Percentiles rank a stretch among this genome's conserved stretches.
These are phyloP conservation scores for Euptelea pleiosperma DNA, from an alignment of 164 flowering plant genomes.

Conservation along the genomic window DNA sequence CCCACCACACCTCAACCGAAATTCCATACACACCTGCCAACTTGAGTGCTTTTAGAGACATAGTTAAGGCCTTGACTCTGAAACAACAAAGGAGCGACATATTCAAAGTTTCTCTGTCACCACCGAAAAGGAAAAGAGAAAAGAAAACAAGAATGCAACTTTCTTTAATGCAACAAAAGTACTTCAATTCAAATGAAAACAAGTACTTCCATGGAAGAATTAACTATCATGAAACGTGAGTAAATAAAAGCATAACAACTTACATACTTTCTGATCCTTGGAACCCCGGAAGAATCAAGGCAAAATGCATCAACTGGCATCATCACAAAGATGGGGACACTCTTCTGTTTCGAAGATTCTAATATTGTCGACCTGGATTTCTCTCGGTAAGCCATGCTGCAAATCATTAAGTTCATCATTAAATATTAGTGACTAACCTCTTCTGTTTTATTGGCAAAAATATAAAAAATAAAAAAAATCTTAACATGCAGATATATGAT, in stretches of 20 bases:
- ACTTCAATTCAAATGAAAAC: no score
- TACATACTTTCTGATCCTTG: constrained; percentile 39
- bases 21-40: constrained; percentile 67
- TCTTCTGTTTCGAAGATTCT: constrained; percentile 36
- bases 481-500: neutral
- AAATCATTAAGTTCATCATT: constrained; percentile 4
- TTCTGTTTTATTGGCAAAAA: neutral
- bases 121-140: neutral
- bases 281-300: constrained; percentile 41
- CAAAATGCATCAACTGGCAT: constrained; percentile 48
- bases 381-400: constrained; percentile 50
- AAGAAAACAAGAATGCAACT: neutral
- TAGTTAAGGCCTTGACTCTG: constrained; percentile 46
- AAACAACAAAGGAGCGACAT: constrained; percentile 13
- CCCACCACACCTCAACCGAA: constrained; percentile 71
- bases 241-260: neutral
- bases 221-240: neutral
- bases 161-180: neutral
- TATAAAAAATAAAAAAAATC: neutral
- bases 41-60: constrained; percentile 61
- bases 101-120: constrained; percentile 5
- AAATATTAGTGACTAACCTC: constrained; percentile 1
- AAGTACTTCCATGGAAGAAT: no score
- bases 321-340: constrained; percentile 54
- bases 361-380: constrained; percentile 34